Percentiles rank a stretch among this genome's conserved stretches.
Evolutionary conservation across 2,329 filamentous ascomycete genomes (phyloP).

Genomic region (Aspergillus novoparasiticus): DNA sequence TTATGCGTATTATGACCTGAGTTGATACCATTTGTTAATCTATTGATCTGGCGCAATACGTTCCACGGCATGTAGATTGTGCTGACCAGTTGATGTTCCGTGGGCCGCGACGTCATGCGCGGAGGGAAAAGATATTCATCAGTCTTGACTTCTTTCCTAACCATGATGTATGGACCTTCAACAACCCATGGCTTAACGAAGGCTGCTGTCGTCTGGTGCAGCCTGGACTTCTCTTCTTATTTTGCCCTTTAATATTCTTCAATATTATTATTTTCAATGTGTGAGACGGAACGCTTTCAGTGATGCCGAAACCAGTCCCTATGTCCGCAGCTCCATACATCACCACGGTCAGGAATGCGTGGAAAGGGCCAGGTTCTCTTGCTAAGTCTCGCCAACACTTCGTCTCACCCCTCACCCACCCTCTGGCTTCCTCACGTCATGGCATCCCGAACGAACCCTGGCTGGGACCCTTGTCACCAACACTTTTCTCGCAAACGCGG

Average conservation of each 20-base stretch:
- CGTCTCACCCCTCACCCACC: constrained; percentile 30
- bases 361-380: not conserved
- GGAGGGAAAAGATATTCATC: not conserved
- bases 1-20: not conserved
- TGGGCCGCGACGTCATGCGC: not conserved
- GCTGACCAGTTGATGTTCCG: not conserved
- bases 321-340: constrained; percentile 7
- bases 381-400: constrained; percentile 23
- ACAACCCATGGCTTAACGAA: constrained; percentile 10
- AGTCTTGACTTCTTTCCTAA: not conserved
- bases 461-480: constrained; percentile 27
- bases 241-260: not conserved
- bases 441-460: constrained; percentile 40
- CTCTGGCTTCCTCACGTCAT: constrained; percentile 40
- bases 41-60: not conserved
- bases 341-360: constrained; percentile 11
- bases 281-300: constrained; percentile 2
- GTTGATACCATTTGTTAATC: not conserved
- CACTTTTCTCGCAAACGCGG: constrained; percentile 30
- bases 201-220: constrained; percentile 9
- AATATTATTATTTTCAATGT: not conserved
- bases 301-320: constrained; percentile 32
- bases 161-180: not conserved
- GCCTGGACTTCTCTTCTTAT: not conserved
- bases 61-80: not conserved